A percentile compares a stretch with the other conserved stretches of the same genome.
Evolutionary conservation across 495 filamentous ascomycete species (phyloP).

Genomic region (Aspergillus asperescens): DNA sequence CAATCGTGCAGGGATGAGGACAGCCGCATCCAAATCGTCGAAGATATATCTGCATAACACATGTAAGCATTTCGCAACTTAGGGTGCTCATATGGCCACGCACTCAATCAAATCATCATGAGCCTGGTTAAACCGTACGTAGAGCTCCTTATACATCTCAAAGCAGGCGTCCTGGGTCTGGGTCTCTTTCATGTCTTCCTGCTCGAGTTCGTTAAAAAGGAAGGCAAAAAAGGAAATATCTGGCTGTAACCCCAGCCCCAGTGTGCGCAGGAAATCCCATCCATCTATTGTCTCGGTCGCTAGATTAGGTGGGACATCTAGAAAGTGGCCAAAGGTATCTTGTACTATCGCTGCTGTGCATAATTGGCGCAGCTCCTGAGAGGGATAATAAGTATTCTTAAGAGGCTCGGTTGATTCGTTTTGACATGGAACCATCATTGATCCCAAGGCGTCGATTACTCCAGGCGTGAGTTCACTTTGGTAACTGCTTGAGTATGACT

Average conservation of each 20-base stretch:
- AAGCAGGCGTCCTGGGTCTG: not conserved
- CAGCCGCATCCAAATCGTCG: no score
- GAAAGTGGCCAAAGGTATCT: not conserved
- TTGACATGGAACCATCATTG: not conserved
- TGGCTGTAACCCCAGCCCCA: not conserved
- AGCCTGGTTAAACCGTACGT: not conserved
- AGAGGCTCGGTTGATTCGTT: not conserved
- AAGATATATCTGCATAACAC: no score
- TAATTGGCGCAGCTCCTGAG: not conserved
- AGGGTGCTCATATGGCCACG: no score
- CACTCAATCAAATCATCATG: not conserved
- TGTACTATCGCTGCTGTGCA: not conserved
- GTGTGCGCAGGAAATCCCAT: not conserved
- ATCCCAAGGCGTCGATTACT: not conserved
- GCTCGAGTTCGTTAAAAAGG: not conserved
- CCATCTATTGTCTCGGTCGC: not conserved
- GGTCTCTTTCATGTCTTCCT: no score
- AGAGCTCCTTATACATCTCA: not conserved
- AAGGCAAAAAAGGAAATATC: not conserved
- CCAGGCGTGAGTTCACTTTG: not conserved
- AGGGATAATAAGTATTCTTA: not conserved
- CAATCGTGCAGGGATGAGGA: no score
- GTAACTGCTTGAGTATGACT: not conserved
- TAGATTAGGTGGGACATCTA: not conserved
- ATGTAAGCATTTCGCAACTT: no score